Evolutionary conservation across 495 filamentous ascomycete species (phyloP), one percentile per base, ranked within the genome.

Genomic region (Neurospora sp.): DNA sequence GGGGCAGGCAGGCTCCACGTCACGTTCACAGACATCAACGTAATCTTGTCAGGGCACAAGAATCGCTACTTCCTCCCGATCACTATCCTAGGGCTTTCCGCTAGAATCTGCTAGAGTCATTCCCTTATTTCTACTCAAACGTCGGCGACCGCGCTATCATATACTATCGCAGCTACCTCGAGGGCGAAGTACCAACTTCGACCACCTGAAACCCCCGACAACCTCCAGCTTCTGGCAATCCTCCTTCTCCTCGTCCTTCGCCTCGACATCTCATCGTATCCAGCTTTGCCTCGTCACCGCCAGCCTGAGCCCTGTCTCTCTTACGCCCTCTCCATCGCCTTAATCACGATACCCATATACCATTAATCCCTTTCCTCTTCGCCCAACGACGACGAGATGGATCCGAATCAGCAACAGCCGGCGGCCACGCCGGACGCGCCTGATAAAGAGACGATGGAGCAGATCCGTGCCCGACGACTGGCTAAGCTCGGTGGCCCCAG

Each of bases 381-480:
- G 46, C 20, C 46, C 5, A 27, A 27, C 46, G 46, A 69, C 37
- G 27, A 39, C 53, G 70, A 66, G 38, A 82, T 82, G 80, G 79
- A 82, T 69, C 75, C 77, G 12, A 77, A 73, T 73, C 75, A 80
- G 61, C 76, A 78, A 74, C 71, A 71, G 53, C 71, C 77, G 27
- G 48, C 75, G 31, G 40, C 74, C 68, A 75, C 76, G 70, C 75
- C 78, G 20, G 80, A 79, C 69, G 77, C 79, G 68, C 78, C 77
- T 20, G 79, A 81, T 71, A 48, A 76, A n/a, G 77, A 82, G 68
- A 81, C 76, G 16, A 81, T 80, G 76, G 78, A 75, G 61, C 73
- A 82, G 79, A 86, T 86, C 73, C 82, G 84, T 18, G 73, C 71
- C 20, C 79, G 82, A 22, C 74, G 84, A 61, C 74, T 86, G 11